Conservation (phyloP, 1,284 basidiomycete genomes). For the Porogramme epimiltina region DNA sequence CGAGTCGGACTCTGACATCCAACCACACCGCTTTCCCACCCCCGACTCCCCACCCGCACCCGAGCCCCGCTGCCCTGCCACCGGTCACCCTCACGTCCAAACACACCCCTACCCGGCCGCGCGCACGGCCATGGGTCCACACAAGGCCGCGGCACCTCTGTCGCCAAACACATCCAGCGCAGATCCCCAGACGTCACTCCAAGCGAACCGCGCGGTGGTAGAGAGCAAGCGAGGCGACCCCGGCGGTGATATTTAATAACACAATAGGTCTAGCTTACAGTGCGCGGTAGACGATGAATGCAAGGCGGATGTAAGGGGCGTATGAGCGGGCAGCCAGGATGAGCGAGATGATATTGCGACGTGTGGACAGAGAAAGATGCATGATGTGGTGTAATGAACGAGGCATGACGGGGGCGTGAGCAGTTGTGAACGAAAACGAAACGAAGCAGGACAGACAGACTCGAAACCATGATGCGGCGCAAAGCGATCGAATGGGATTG, state of each 20-base stretch:
- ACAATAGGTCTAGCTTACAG: constrained; percentile 46
- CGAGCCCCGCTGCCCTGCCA: no score
- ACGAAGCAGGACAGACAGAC: constrained; percentile 13
- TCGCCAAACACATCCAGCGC: background rate
- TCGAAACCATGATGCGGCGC: constrained; percentile 29
- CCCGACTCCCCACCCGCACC: no score
- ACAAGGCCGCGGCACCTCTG: no score
- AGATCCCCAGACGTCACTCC: background rate
- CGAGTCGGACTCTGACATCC: no score
- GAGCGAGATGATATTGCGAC: constrained; percentile 14
- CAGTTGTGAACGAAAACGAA: constrained; percentile 36
- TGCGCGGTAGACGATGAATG: constrained; percentile 29
- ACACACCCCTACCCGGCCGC: no score
- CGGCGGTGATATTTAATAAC: constrained; percentile 27
- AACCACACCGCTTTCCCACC: no score
- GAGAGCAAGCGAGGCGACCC: constrained; percentile 1
- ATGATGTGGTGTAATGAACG: constrained; percentile 36
- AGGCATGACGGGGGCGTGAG: constrained; percentile 23
- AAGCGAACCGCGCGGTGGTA: background rate
- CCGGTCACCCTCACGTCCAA: no score
- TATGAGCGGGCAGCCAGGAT: constrained; percentile 8
- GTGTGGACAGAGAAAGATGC: constrained; percentile 33
- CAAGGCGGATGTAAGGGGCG: constrained; percentile 15
- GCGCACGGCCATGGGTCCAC: no score
- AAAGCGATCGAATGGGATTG: constrained; percentile 29